Percentiles rank a stretch among this genome's conserved stretches.
phyloP scores from a whole-genome alignment of 2,329 filamentous ascomycete genomes.

The Elsinoe perseae region DNA sequence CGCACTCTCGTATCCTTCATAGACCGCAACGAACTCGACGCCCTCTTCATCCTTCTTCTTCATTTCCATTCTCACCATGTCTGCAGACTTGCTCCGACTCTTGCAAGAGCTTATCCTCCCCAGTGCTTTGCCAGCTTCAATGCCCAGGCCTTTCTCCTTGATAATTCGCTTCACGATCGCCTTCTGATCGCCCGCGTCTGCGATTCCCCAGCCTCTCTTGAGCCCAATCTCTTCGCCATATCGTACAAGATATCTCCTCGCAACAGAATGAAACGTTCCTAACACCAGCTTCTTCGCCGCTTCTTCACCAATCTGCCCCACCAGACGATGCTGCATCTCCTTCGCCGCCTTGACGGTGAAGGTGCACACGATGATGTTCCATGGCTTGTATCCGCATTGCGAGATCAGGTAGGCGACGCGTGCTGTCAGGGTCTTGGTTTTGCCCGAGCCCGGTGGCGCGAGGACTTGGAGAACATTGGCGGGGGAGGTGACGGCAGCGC shows the following conservation, averaged over 20 bases:
- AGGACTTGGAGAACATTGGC: slow-evolving; percentile 54
- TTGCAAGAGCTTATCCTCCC: slow-evolving; percentile 64
- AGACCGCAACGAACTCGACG: slow-evolving; percentile 60
- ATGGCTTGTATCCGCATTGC: slow-evolving; percentile 62
- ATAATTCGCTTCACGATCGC: slow-evolving; percentile 76
- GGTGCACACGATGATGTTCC: slow-evolving; percentile 88
- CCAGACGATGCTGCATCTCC: slow-evolving; percentile 88
- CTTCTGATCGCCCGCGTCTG: slow-evolving; percentile 71
- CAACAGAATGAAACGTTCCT: slow-evolving; percentile 92
- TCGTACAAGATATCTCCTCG: slow-evolving; percentile 69
- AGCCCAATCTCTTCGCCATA: slow-evolving; percentile 83
- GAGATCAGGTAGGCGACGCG: slow-evolving; percentile 83
- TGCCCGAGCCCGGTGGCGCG: slow-evolving; percentile 64
- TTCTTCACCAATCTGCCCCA: slow-evolving; percentile 68
- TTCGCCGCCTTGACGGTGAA: slow-evolving; percentile 93
- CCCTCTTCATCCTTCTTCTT: slow-evolving; percentile 45
- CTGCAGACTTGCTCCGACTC: slow-evolving; percentile 45
- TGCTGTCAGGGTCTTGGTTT: slow-evolving; percentile 91
- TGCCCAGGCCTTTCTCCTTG: slow-evolving; percentile 52
- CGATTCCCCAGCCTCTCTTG: slow-evolving; percentile 78
- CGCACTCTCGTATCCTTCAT: slow-evolving; percentile 68
- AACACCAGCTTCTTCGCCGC: slow-evolving; percentile 70
- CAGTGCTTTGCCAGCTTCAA: slow-evolving; percentile 64
- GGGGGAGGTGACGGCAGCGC: slow-evolving; percentile 55
- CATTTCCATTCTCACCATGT: slow-evolving; percentile 29